These are phyloP conservation scores for Plasmodium gaboni DNA, from an alignment of 169 alveolate genomes.

Conservation along the genomic window DNA sequence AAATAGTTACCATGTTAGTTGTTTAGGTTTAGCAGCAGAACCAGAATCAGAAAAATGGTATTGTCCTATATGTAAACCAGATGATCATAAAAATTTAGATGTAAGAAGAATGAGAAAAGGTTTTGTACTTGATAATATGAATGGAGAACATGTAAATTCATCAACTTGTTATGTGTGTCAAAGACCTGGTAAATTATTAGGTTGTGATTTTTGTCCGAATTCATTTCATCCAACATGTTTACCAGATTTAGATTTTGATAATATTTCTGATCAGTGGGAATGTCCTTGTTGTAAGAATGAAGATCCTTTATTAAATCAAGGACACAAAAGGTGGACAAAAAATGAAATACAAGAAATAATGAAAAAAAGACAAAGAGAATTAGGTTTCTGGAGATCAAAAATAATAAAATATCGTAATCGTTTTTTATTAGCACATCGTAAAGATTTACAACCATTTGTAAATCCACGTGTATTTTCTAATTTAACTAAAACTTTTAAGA, in stretches of 20 bases:
- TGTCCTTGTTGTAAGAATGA: slow-evolving; percentile 93
- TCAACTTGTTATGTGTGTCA: slow-evolving; percentile 93
- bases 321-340: slow-evolving; percentile 91
- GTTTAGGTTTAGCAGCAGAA: slow-evolving; percentile 89
- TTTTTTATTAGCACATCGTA: slow-evolving; percentile 87
- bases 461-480: slow-evolving; percentile 84
- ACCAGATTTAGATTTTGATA: slow-evolving; percentile 89
- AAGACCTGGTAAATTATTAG: slow-evolving; percentile 90
- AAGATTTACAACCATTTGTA: slow-evolving; percentile 88
- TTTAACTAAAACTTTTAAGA: slow-evolving; percentile 80
- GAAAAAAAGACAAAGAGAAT: slow-evolving; percentile 87
- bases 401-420: slow-evolving; percentile 87
- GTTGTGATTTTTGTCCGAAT: slow-evolving; percentile 93
- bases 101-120: slow-evolving; percentile 84
- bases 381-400: slow-evolving; percentile 84
- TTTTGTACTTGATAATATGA: slow-evolving; percentile 79
- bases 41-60: slow-evolving; percentile 92
- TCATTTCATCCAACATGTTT: slow-evolving; percentile 91
- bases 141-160: slow-evolving; percentile 88
- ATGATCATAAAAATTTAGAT: slow-evolving; percentile 86
- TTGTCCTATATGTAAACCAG: slow-evolving; percentile 92
- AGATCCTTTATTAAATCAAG: slow-evolving; percentile 91
- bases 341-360: slow-evolving; percentile 87
- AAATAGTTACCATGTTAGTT: slow-evolving; percentile 89
- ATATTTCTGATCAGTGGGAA: slow-evolving; percentile 91